Conservation (phyloP, 371 early-diverging fungal species). For the Mucor sp. region DNA sequence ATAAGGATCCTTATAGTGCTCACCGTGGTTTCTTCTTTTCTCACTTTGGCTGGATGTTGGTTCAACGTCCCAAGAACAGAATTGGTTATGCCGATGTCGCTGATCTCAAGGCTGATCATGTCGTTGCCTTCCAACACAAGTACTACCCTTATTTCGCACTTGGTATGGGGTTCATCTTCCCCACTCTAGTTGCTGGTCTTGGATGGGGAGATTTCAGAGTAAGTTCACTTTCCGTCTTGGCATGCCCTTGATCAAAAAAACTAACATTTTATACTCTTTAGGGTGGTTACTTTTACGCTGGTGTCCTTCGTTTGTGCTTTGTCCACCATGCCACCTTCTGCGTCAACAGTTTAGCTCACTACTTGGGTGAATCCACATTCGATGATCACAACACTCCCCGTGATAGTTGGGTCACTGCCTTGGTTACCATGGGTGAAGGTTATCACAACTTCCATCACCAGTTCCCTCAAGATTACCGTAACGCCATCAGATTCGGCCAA, state of each 20-base stretch:
- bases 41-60: constrained; percentile 92
- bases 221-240: constrained; percentile 14
- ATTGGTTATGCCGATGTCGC: constrained; percentile 84
- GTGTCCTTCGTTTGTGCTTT: constrained; percentile 76
- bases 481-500: constrained; percentile 87
- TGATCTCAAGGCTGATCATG: constrained; percentile 79
- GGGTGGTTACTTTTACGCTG: constrained; percentile 91
- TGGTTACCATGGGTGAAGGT: constrained; percentile 84
- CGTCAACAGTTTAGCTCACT: constrained; percentile 89
- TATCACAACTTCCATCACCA: constrained; percentile 95
- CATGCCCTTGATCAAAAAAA: too few relatives aligned
- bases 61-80: constrained; percentile 69
- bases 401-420: constrained; percentile 80
- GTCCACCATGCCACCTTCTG: constrained; percentile 96
- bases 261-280: constrained; percentile 15
- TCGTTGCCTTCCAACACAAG: constrained; percentile 85
- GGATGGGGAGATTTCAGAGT: constrained; percentile 88
- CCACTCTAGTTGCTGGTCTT: constrained; percentile 80
- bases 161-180: constrained; percentile 74
- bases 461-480: constrained; percentile 96
- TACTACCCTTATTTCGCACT: constrained; percentile 76
- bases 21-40: constrained; percentile 85
- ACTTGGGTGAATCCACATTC: constrained; percentile 78
- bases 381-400: constrained; percentile 83
- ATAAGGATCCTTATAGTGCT: constrained; percentile 89